Evolutionary conservation across 2,329 filamentous ascomycete species (phyloP).

Genomic region (Hymenoscyphus repandus): DNA sequence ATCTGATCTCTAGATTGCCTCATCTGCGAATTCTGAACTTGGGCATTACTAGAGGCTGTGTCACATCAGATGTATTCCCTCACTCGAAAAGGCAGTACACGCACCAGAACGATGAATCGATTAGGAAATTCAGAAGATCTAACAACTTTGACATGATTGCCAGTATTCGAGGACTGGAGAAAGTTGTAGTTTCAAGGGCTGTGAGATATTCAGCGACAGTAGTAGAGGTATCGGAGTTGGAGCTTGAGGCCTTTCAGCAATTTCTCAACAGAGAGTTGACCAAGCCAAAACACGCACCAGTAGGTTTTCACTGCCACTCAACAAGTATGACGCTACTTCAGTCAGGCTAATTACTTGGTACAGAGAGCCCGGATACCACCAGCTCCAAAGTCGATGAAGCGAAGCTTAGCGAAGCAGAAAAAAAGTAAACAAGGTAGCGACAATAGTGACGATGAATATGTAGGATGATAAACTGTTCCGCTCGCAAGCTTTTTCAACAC

Average conservation of each 20-base stretch:
- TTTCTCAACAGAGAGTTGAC: slow-evolving; percentile 12
- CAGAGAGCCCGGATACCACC: too few species aligned
- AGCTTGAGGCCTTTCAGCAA: slow-evolving; percentile 5
- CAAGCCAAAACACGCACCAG: too few species aligned
- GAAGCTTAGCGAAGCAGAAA: too few species aligned
- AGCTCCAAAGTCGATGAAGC: too few species aligned
- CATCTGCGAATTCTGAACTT: slow-evolving; percentile 11
- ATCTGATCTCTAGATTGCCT: slow-evolving; percentile 2
- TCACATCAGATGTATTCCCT: background rate
- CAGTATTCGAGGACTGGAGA: slow-evolving; percentile 13
- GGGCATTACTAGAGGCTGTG: slow-evolving; percentile 1
- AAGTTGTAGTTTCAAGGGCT: slow-evolving; percentile 11
- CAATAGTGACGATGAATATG: too few species aligned
- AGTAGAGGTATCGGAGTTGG: background rate
- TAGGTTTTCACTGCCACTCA: too few species aligned
- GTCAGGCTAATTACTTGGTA: too few species aligned
- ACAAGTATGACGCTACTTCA: too few species aligned
- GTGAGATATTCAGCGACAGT: background rate
- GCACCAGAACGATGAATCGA: slow-evolving; percentile 4
- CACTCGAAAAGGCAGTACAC: background rate
- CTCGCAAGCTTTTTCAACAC: too few species aligned
- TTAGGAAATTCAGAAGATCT: slow-evolving; percentile 14
- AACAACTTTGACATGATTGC: slow-evolving; percentile 15
- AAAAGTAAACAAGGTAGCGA: too few species aligned
- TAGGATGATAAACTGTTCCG: too few species aligned